Percentiles rank a stretch among this genome's conserved stretches.
These are phyloP conservation scores for Jacaranda copaia DNA, from an alignment of 257 asterid species.

Conservation along the genomic window DNA sequence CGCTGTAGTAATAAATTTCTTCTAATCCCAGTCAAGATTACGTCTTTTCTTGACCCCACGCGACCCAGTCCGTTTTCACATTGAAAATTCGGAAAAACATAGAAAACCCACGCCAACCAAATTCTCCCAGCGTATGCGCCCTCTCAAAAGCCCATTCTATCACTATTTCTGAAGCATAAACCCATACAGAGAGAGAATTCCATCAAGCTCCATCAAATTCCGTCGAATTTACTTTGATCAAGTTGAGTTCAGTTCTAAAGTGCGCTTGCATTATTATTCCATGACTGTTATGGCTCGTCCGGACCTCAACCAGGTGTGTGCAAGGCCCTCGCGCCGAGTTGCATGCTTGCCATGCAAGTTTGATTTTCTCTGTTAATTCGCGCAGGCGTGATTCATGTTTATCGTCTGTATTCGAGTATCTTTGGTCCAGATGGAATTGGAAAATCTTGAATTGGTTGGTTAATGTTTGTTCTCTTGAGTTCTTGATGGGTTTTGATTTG, in stretches of 20 bases:
- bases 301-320: conserved; percentile 19
- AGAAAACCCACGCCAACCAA: no score
- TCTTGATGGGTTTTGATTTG: not conserved
- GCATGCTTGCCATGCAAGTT: not conserved
- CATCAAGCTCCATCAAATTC: not conserved
- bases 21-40: not conserved
- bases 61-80: no score
- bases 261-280: not conserved
- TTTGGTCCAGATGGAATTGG: not conserved
- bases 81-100: not conserved
- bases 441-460: not conserved
- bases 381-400: no score
- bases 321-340: not conserved
- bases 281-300: conserved; percentile 23
- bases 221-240: not conserved
- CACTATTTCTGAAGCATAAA: not conserved
- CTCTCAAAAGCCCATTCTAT: not conserved
- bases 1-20: not conserved
- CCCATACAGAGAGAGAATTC: no score
- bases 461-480: not conserved
- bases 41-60: no score
- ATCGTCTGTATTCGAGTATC: no score
- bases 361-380: not conserved
- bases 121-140: not conserved
- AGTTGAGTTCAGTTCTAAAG: not conserved